Evolutionary conservation across 1,284 basidiomycete species (phyloP), one percentile per base, ranked within the genome.

Genomic region (Porogramme epimiltina): DNA sequence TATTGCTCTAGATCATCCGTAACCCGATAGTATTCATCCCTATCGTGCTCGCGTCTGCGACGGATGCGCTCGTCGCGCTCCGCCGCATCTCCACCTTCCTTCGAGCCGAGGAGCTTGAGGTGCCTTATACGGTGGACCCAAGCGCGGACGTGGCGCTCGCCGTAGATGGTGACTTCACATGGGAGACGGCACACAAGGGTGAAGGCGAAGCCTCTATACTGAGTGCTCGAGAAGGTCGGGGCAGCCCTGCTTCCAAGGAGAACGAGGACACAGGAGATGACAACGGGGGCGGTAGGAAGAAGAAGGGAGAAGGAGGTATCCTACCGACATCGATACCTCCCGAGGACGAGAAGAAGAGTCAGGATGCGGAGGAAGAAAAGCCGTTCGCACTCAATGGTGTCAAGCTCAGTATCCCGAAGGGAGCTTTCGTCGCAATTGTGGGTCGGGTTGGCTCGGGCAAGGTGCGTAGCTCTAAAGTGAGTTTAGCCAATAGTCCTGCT

Each of bases 381-480:
- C 84, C 87, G 24, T 90, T 90, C 64, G 76, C 78, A 59, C 64
- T 91, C 25, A 73, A 76, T 26, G 71, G 80, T 58, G 69, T 91
- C 56, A 74, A 78, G 55, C 59, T 91, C n/a, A 66, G 70, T 40
- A 72, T 91, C 33, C 79, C 80, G 3, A 77, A 74, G 55, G 87
- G 87, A 1, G 69, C 81, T 6, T 84, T 91, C 28, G 80, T 87
- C 2, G 88, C 84, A 0, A 81, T 92, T 44, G 87, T 92, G 15
- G 89, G 89, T 6, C 73, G 77, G 2, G 83, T 91, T 37, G 89
- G 88, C 0, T 85, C 81, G 13, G 89, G 89, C 23, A 91, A 91
- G 75, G 81, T 82, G 42, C n/a, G n/a, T n/a, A n/a, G n/a, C n/a
- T n/a, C n/a, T n/a, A n/a, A n/a, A n/a, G n/a, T n/a, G n/a, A n/a